Evolutionary conservation across 768 basidiomycete species (phyloP), one percentile per base, ranked within the genome.

Genomic region (Xerocomus spinulosus): DNA sequence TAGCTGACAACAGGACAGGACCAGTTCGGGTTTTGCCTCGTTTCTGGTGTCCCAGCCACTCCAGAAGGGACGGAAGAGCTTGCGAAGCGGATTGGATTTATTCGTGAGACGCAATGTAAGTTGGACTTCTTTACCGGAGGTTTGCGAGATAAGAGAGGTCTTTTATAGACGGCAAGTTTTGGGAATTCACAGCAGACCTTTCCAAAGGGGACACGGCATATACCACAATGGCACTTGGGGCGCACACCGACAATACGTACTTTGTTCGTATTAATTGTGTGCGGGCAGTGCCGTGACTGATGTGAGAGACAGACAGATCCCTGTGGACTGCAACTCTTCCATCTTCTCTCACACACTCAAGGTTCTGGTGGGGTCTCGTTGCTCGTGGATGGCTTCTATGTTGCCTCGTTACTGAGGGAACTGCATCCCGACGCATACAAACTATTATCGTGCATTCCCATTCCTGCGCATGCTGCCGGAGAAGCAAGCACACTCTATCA

Each of bases 371-470:
- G 95, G 14, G 76, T 83, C 3, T 90, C 90, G 4, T 76, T 97
- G n/a, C 83, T 98, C 35, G 92, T 97, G 13, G 95, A 99, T 60
- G 94, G 92, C 21, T 96, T 96, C 74, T 87, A 94, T 62, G 86
- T 83, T 45, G 94, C 95, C 2, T 83, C 83, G 1, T 74, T 89
- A 46, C 75, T 98, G 18, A 80, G 81, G 42, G 77, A 82, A 44
- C 72, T 83, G 20, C 72, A 92, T 57, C 91, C 92, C 0, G 73
- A 79, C 0, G 76, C 77, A 3, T 93, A 92, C 67, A 68, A 69
- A 4, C 66, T 87, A 6, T 76, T 98, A 10, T 81, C 90, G 1
- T 68, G 71, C 9, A 66, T 90, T 4, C 77, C 78, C 0, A 73
- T 95, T 20, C 83, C 90, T 0, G 79, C 89, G 0, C 94, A 98